Conservation (phyloP, 768 basidiomycete genomes). For the Tulasnella sp. region DNA sequence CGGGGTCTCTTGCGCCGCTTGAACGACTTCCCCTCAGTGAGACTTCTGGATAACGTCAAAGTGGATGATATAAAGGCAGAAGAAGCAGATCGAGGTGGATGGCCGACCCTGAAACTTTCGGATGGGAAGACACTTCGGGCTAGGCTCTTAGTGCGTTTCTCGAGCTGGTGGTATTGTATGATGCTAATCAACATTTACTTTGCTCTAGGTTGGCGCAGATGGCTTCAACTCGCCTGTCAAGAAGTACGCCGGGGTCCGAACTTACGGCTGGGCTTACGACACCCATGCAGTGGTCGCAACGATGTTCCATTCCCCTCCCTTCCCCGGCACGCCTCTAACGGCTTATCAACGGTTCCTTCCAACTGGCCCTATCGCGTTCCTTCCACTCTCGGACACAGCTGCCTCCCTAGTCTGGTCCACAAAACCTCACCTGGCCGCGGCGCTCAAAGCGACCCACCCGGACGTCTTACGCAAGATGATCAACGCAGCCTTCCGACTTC, state of each 20-base stretch:
- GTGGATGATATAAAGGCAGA: slow-evolving; percentile 67
- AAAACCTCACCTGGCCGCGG: slow-evolving; percentile 65
- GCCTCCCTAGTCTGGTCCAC: slow-evolving; percentile 97
- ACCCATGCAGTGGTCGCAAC: slow-evolving; percentile 89
- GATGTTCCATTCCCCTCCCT: slow-evolving; percentile 62
- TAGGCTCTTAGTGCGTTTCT: slow-evolving; percentile 61
- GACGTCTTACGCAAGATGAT: slow-evolving; percentile 67
- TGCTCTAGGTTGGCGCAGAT: slow-evolving; percentile 80
- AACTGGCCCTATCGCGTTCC: slow-evolving; percentile 92
- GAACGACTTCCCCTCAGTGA: slow-evolving; percentile 46
- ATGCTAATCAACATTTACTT: not conserved
- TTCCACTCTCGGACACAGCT: slow-evolving; percentile 65
- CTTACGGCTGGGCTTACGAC: slow-evolving; percentile 89
- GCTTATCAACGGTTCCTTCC: slow-evolving; percentile 94
- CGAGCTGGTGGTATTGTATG: not conserved
- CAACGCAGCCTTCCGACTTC: slow-evolving; percentile 86
- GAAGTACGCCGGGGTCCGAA: slow-evolving; percentile 73
- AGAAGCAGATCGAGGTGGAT: slow-evolving; percentile 51
- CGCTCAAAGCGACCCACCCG: slow-evolving; percentile 62
- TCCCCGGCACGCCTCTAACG: slow-evolving; percentile 54
- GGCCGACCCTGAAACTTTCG: slow-evolving; percentile 77
- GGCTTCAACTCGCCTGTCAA: slow-evolving; percentile 94
- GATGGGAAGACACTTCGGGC: slow-evolving; percentile 62
- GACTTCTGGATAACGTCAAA: slow-evolving; percentile 66
- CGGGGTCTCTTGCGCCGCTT: slow-evolving; percentile 70